Conservation (phyloP, 768 basidiomycete species). For the Cubamyces lactineus region DNA sequence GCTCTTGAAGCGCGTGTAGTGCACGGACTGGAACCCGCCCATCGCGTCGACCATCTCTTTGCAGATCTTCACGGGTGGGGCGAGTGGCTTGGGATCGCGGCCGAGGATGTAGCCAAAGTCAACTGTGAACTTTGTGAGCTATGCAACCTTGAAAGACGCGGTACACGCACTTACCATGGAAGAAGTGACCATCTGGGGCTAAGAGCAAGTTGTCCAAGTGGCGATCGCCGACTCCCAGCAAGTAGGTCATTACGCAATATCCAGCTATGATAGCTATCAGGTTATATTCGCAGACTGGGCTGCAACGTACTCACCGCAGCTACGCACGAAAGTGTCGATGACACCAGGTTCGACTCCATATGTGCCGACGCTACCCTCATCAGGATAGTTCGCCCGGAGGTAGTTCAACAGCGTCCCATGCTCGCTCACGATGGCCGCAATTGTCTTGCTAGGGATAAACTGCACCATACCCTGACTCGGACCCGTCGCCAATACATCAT, state of each 20-base stretch:
- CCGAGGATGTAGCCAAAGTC: constrained; percentile 99
- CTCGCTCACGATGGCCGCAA: constrained; percentile 93
- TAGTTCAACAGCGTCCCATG: constrained; percentile 88
- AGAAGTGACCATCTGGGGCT: constrained; percentile 95
- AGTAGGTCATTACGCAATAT: constrained; percentile 95
- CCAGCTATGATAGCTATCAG: constrained; percentile 64
- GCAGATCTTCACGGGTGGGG: constrained; percentile 97
- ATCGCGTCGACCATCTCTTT: constrained; percentile 99
- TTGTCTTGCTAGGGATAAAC: constrained; percentile 94
- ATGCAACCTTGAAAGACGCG: background rate
- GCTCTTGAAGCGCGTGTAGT: constrained; percentile 94
- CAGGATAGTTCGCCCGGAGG: constrained; percentile 81
- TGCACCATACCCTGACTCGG: constrained; percentile 94
- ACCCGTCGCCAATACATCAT: constrained; percentile 92
- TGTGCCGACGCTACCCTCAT: constrained; percentile 93
- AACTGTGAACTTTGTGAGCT: constrained; percentile 52
- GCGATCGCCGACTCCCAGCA: constrained; percentile 95
- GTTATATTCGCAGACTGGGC: background rate
- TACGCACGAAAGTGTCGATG: constrained; percentile 94
- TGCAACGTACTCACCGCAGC: constrained; percentile 75
- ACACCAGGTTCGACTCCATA: constrained; percentile 94
- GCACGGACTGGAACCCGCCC: constrained; percentile 96
- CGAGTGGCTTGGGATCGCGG: constrained; percentile 96
- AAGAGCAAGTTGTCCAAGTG: constrained; percentile 95
- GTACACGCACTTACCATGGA: constrained; percentile 69